Percentiles rank a stretch among this genome's conserved stretches.
These are phyloP conservation scores for Heritiera fomes DNA, from an alignment of 345 rosid species.

Conservation along the genomic window DNA sequence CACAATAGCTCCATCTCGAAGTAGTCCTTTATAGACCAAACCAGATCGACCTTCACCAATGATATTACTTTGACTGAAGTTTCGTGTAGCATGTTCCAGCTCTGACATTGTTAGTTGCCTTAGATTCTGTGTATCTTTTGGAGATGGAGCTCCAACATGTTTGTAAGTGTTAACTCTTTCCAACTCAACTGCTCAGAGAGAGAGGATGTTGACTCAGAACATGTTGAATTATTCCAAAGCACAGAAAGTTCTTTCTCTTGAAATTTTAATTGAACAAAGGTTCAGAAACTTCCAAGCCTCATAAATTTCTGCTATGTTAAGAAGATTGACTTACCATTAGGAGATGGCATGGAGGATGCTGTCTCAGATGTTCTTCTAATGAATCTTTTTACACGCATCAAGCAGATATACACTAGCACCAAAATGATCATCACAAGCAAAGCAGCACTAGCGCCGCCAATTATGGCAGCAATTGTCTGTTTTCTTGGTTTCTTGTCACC, in stretches of 20 bases:
- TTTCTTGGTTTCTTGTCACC: constrained; percentile 35
- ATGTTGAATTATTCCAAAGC: neutral
- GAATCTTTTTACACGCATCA: constrained; percentile 36
- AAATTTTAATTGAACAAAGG: too few species aligned
- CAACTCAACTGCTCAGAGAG: constrained; percentile 32
- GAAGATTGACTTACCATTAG: constrained; percentile 31
- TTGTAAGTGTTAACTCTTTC: constrained; percentile 29
- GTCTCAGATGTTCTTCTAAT: constrained; percentile 32
- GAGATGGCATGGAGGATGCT: constrained; percentile 38
- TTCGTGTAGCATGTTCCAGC: constrained; percentile 44
- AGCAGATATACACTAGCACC: constrained; percentile 37
- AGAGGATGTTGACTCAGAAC: too few species aligned
- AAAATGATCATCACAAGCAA: constrained; percentile 36
- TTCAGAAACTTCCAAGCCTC: too few species aligned
- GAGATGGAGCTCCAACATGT: constrained; percentile 27
- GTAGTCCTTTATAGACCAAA: constrained; percentile 45
- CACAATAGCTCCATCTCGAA: constrained; percentile 47
- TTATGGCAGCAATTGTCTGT: constrained; percentile 39
- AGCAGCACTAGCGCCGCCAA: constrained; percentile 41
- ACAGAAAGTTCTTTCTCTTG: too few species aligned
- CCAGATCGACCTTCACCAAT: constrained; percentile 51
- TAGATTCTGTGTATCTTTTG: constrained; percentile 16
- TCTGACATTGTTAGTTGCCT: constrained; percentile 37
- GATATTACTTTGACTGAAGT: constrained; percentile 45
- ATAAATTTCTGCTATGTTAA: neutral